A percentile compares a stretch with the other conserved stretches of the same genome.
Evolutionary conservation across 129 eudicot species (phyloP).

Genomic region (Ambrosia trifida): DNA sequence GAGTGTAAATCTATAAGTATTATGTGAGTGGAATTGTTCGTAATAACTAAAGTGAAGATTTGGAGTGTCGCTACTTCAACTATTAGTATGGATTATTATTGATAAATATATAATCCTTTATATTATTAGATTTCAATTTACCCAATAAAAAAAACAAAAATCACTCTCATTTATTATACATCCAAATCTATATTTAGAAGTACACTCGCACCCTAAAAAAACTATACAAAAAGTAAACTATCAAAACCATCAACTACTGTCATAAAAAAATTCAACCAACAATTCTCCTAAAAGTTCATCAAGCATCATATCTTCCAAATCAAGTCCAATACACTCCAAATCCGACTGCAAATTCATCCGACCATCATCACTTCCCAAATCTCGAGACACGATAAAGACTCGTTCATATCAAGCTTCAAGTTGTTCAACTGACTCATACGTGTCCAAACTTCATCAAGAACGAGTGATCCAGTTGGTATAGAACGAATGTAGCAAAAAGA

Average conservation of each 20-base stretch:
- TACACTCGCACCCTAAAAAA: background rate
- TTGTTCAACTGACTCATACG: slow-evolving; percentile 34
- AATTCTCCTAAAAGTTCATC: slow-evolving; percentile 62
- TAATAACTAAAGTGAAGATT: too few species aligned
- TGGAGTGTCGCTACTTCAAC: too few species aligned
- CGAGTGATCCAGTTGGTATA: slow-evolving; percentile 32
- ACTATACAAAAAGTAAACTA: background rate
- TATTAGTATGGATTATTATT: too few species aligned
- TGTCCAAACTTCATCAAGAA: slow-evolving; percentile 51
- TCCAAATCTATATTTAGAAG: background rate
- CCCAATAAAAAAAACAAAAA: background rate
- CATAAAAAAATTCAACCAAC: slow-evolving; percentile 26
- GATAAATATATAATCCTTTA: background rate
- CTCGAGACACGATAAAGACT: slow-evolving; percentile 43
- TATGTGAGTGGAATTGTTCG: too few species aligned
- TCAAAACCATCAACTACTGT: background rate
- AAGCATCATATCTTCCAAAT: slow-evolving; percentile 66
- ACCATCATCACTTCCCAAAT: slow-evolving; percentile 48
- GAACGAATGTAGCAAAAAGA: slow-evolving; percentile 44
- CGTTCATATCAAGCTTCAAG: slow-evolving; percentile 40
- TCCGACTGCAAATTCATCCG: slow-evolving; percentile 87
- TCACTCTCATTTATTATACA: background rate
- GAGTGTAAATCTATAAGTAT: too few species aligned
- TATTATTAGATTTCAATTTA: too few species aligned
- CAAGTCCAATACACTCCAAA: slow-evolving; percentile 56